Evolutionary conservation across 257 asterid species (phyloP), one percentile per base, ranked within the genome.

Genomic region (Phtheirospermum japonicum): DNA sequence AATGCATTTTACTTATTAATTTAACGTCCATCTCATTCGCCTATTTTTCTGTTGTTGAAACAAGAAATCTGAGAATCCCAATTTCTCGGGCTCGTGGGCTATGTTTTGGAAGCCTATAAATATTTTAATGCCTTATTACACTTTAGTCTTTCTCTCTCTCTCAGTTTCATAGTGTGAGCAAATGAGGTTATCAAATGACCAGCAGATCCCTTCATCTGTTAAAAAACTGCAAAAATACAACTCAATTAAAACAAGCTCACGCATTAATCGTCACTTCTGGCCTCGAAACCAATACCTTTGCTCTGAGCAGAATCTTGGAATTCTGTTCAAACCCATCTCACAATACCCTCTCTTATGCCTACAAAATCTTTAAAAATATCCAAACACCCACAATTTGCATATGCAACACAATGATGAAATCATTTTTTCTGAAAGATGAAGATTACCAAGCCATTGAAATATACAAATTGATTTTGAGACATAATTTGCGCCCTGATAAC

Each of bases 231-330:
- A 68, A 40, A 61, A 84, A 71, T 54, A 64, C 80, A 65, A 71
- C 30, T 31, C 84, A 84, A 43, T 68, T 82, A 6, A 75, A 68
- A 68, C 83, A 75, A 74, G 76, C 79, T 64, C 88, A 87, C 51
- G 87, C 73, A 19, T 71, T 73, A 69, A 70, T 78, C 8, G 14
- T 85, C 74, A 76, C 90, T 5, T 72, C 69, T 48, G 90, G 93
- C 55, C 82, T 87, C 54, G 81, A 53, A 16, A 49, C 52, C 67
- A 87, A 74, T 42, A 73, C 59, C 73, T 87, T 77, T 71, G 94
- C 95, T 12, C 79, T 82, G n/a, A 87, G 95, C 80, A 75, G 94
- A 17, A 68, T 82, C 67, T 65, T 87, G 61, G 90, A 90, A 36
- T 87, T 87, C 76, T 87, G 90, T 73, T 69, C 90, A 4, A 62